A percentile compares a stretch with the other conserved stretches of the same genome.
Conservation (phyloP, 441 rosid species). For the Aquilaria agallochum region DNA sequence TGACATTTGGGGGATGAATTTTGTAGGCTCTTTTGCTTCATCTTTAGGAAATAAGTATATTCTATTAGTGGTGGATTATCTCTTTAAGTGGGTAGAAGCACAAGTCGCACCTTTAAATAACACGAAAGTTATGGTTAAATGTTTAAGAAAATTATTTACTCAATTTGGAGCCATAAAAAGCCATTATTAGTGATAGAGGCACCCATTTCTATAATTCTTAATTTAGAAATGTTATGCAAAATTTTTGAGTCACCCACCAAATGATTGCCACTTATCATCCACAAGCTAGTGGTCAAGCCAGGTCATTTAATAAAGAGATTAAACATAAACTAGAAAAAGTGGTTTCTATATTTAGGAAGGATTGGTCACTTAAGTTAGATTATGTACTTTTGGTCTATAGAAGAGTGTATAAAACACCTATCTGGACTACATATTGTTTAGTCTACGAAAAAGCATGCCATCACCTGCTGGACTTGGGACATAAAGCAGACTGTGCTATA, state of each 20-base stretch:
- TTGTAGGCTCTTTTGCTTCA: slow-evolving; percentile 2
- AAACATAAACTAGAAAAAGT: neutral
- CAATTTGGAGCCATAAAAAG: no score
- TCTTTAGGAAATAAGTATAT: neutral
- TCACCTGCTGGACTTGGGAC: neutral
- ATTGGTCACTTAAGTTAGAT: neutral
- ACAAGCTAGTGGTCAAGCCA: no score
- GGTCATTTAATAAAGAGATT: neutral
- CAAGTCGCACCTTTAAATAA: neutral
- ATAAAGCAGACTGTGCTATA: neutral
- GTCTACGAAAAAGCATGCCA: neutral
- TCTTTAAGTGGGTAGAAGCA: neutral
- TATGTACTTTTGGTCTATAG: neutral
- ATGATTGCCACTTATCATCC: neutral
- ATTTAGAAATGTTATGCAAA: neutral
- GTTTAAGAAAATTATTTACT: neutral
- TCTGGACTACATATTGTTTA: neutral
- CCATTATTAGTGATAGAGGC: no score
- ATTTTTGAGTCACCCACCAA: neutral
- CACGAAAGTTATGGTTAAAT: neutral
- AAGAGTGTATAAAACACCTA: neutral
- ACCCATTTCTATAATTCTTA: no score
- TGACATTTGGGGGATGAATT: neutral
- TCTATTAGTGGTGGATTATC: neutral
- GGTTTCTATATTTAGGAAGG: neutral